A percentile compares a stretch with the other conserved stretches of the same genome.
These are phyloP conservation scores for Elsinoe fawcettii DNA, from an alignment of 2,329 filamentous ascomycete species.

Conservation along the genomic window DNA sequence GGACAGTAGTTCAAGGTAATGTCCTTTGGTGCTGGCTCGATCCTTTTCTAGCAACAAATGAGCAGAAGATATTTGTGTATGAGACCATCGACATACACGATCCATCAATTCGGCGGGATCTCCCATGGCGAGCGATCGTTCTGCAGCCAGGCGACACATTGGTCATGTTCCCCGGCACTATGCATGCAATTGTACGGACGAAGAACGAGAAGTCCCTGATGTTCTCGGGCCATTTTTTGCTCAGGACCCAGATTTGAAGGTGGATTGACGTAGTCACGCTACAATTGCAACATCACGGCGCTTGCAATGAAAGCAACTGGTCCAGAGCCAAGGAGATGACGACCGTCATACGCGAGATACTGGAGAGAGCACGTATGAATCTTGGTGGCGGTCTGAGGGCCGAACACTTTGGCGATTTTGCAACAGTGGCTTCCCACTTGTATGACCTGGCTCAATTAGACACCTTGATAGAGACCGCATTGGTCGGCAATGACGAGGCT, in stretches of 20 bases:
- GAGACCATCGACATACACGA: neutral
- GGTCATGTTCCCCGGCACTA: neutral
- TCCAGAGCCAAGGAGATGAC: neutral
- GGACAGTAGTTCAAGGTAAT: neutral
- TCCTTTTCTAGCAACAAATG: neutral
- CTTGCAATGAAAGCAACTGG: neutral
- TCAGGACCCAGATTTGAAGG: neutral
- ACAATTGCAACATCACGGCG: neutral
- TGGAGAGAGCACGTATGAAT: neutral
- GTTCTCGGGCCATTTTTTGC: neutral
- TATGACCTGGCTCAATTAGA: neutral
- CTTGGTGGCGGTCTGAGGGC: neutral
- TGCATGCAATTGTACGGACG: neutral
- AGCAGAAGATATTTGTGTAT: neutral
- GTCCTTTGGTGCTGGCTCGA: constrained; percentile 1
- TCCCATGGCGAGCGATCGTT: neutral
- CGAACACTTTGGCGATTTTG: neutral
- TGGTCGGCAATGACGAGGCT: neutral
- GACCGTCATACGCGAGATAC: neutral
- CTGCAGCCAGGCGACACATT: neutral
- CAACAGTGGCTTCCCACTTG: neutral
- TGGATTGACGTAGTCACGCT: neutral
- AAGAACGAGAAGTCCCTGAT: neutral
- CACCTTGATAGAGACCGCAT: neutral
- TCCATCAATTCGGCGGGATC: neutral